phyloP scores from a whole-genome alignment of 1,139 yeast genomes.

The Debaryomyces subglobosus region DNA sequence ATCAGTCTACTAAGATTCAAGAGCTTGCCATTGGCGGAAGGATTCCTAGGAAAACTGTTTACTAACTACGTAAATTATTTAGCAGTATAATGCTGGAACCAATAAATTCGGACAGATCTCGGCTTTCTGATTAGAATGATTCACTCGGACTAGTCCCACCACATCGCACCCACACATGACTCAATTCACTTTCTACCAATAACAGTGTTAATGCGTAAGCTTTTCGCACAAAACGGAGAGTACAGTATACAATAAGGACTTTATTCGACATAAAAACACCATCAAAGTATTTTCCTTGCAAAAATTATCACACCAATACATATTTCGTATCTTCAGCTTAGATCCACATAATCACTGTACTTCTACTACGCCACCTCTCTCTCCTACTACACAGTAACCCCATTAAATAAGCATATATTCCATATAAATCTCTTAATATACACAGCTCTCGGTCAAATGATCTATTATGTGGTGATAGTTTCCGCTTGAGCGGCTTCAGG shows the following conservation, averaged over 20 bases:
- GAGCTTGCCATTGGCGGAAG: slow-evolving; percentile 22
- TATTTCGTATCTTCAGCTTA: not conserved
- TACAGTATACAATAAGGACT: not conserved
- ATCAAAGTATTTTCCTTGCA: not conserved
- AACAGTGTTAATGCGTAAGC: not conserved
- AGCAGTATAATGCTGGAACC: not conserved
- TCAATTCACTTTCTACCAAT: not conserved
- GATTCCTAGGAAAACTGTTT: slow-evolving; percentile 35
- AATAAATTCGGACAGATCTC: not conserved
- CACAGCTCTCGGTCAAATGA: not conserved
- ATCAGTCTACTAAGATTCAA: slow-evolving; percentile 27
- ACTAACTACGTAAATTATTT: slow-evolving; percentile 24
- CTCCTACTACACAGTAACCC: not conserved
- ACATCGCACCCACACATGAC: not conserved
- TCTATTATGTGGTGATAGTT: slow-evolving; percentile 16
- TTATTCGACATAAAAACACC: no score
- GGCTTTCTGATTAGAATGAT: not conserved
- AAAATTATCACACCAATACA: not conserved
- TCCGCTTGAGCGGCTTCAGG: slow-evolving; percentile 39
- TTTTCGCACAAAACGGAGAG: not conserved
- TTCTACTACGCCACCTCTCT: not conserved
- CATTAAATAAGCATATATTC: slow-evolving; percentile 2
- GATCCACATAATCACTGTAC: not conserved
- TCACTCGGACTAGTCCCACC: not conserved
- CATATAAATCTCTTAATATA: not conserved